A percentile compares a stretch with the other conserved stretches of the same genome.
phyloP scores from a whole-genome alignment of 495 filamentous ascomycete genomes.

The Annulohypoxylon nitens region DNA sequence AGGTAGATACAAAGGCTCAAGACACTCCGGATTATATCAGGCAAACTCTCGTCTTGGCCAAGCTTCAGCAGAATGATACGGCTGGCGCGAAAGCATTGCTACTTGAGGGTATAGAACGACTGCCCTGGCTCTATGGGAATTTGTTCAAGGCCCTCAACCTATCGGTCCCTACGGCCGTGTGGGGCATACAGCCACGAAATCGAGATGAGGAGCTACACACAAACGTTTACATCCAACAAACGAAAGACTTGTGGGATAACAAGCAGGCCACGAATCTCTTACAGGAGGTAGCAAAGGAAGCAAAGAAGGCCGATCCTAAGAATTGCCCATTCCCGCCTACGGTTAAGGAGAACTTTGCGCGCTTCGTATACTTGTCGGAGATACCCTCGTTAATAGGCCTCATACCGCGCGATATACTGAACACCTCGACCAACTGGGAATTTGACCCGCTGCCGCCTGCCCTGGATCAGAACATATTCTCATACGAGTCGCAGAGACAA shows the following conservation, averaged over 20 bases:
- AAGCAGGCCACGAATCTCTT: conserved; percentile 78
- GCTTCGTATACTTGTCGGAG: conserved; percentile 84
- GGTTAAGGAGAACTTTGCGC: conserved; percentile 69
- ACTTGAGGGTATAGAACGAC: conserved; percentile 71
- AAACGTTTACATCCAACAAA: conserved; percentile 80
- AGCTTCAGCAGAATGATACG: conserved; percentile 75
- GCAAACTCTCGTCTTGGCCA: conserved; percentile 79
- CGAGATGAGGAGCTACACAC: conserved; percentile 78
- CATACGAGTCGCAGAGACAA: conserved; percentile 52
- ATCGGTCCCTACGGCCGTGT: conserved; percentile 79
- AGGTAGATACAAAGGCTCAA: conserved; percentile 35
- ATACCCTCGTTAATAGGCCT: conserved; percentile 72
- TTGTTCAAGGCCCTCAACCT: conserved; percentile 83
- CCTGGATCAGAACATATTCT: conserved; percentile 61
- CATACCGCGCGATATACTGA: conserved; percentile 66
- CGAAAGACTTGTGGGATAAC: conserved; percentile 93
- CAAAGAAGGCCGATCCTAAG: conserved; percentile 55
- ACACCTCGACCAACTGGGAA: conserved; percentile 65
- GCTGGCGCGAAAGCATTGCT: conserved; percentile 73
- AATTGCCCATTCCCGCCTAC: conserved; percentile 59
- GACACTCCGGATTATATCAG: conserved; percentile 68
- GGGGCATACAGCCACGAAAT: conserved; percentile 79
- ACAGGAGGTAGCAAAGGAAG: conserved; percentile 74
- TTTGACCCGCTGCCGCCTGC: conserved; percentile 79
- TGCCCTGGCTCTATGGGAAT: conserved; percentile 84